Conservation (phyloP, 768 basidiomycete genomes). For the Rhodotorula toruloides region DNA sequence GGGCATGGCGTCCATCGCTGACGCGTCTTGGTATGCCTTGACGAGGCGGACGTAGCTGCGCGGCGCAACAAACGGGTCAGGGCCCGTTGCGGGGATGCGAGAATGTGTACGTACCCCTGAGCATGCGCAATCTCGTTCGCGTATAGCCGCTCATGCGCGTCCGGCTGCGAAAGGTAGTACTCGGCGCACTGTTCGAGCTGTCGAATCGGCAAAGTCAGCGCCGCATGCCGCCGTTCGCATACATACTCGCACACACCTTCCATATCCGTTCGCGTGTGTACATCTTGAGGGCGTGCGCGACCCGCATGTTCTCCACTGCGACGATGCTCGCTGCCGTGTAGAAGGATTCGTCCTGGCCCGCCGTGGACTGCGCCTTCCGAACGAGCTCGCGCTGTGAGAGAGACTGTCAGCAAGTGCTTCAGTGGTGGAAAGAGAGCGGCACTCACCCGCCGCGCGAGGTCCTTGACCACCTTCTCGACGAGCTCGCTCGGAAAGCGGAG, state of each 20-base stretch:
- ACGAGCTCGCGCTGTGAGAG: constrained; percentile 5
- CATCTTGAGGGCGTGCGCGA: constrained; percentile 32
- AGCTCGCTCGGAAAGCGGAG: constrained; percentile 25
- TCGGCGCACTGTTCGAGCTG: constrained; percentile 36
- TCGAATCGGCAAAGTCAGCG: neutral
- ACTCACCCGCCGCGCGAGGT: constrained; percentile 31
- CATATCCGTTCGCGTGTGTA: constrained; percentile 28
- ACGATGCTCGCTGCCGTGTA: constrained; percentile 20
- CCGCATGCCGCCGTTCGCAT: fast-evolving
- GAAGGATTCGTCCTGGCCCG: constrained; percentile 22
- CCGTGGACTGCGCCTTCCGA: constrained; percentile 1
- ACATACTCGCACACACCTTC: constrained; percentile 8
- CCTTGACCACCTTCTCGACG: constrained; percentile 28
- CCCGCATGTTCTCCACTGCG: constrained; percentile 36
- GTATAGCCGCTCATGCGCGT: constrained; percentile 21
- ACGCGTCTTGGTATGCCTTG: constrained; percentile 32
- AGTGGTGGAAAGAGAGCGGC: too few species aligned
- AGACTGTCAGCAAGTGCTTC: neutral
- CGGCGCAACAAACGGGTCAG: neutral
- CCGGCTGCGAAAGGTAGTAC: constrained; percentile 21
- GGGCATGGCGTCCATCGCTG: constrained; percentile 36
- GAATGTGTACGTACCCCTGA: constrained; percentile 5
- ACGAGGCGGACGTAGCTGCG: constrained; percentile 28
- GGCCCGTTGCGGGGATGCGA: neutral
- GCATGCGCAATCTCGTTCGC: constrained; percentile 31